Base-by-base conservation (phyloP, 2,329 filamentous ascomycete species). In the Fonsecaea erecta region DNA sequence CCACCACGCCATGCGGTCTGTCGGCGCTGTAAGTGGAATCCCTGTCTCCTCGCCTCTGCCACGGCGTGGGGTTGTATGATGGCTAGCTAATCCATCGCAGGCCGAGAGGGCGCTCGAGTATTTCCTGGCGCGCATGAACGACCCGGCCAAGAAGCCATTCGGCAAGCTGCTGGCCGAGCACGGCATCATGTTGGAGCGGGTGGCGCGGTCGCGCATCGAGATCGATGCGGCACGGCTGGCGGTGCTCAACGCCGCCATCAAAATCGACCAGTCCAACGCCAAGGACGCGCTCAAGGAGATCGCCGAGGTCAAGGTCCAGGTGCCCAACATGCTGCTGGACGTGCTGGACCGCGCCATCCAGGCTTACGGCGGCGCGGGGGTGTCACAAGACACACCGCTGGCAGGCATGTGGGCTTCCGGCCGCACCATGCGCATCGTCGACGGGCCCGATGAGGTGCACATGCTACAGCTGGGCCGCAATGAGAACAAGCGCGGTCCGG, bases 401-500 rank as follows among this genome's bases (percentile, higher is more conserved):
- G 93, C 93, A 12, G 85, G 83, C 75, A 71, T 71, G 69, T 72
- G 70, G 70, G 89, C 93, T 86, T 96, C 91, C 88, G 91, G 93
- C 74, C 84, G 93, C 64, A 97, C 93, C 6, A 83, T 97, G 78
- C 85, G 91, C 67, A 86, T 97, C 71, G 93, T 92, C 0, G 95
- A 99, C 78, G 95, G 95, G 0, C 95, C 95, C 0, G 95, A 99
- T 79, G 95, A 99, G 86, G 95, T 98, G 68, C 95, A 96, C 77
- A 79, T 93, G 80, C 68, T 83, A 77, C 77, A 82, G 80, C 73
- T 84, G 79, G 78, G 87, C 75, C 70, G 80, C 80, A 73, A 87
- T 82, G 71, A 86, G 83, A 81, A 85, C 77, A 75, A 81, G 77
- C 71, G 82, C 71, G 77, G 79, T 76, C 75, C 55, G 1, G 62